phyloP scores from a whole-genome alignment of 768 basidiomycete species.

The Sutorius australiensis region DNA sequence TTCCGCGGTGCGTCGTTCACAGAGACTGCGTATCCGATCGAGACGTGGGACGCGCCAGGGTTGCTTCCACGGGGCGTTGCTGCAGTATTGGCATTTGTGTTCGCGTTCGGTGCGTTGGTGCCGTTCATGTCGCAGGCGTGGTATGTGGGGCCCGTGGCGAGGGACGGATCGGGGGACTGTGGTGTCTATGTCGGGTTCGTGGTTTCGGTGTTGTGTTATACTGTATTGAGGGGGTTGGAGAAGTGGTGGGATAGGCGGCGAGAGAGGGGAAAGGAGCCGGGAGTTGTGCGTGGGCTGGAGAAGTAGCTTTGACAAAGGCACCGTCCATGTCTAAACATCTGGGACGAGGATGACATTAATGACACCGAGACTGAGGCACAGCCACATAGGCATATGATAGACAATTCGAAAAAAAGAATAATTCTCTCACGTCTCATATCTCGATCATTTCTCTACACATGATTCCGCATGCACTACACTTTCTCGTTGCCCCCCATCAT shows the following conservation, averaged over 20 bases:
- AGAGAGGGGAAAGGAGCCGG: background rate
- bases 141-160: slow-evolving; percentile 49
- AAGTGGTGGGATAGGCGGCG: slow-evolving; percentile 8
- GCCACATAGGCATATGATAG: too few species aligned
- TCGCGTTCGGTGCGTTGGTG: slow-evolving; percentile 38
- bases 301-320: too few species aligned
- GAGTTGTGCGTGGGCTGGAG: background rate
- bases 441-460: background rate
- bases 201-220: slow-evolving; percentile 32
- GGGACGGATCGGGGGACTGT: slow-evolving; percentile 43
- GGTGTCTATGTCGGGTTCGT: slow-evolving; percentile 41
- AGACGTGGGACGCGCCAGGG: slow-evolving; percentile 34
- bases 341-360: too few species aligned
- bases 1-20: slow-evolving; percentile 37
- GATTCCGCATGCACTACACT: background rate
- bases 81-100: slow-evolving; percentile 38
- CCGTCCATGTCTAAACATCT: too few species aligned
- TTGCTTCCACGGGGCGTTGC: slow-evolving; percentile 41
- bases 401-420: background rate
- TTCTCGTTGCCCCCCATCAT: background rate
- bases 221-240: slow-evolving; percentile 29
- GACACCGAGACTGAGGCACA: too few species aligned
- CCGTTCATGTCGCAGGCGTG: slow-evolving; percentile 52
- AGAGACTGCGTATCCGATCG: slow-evolving; percentile 34
- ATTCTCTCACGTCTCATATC: background rate